Conservation (phyloP, 345 rosid genomes). For the Durio zibethinus region DNA sequence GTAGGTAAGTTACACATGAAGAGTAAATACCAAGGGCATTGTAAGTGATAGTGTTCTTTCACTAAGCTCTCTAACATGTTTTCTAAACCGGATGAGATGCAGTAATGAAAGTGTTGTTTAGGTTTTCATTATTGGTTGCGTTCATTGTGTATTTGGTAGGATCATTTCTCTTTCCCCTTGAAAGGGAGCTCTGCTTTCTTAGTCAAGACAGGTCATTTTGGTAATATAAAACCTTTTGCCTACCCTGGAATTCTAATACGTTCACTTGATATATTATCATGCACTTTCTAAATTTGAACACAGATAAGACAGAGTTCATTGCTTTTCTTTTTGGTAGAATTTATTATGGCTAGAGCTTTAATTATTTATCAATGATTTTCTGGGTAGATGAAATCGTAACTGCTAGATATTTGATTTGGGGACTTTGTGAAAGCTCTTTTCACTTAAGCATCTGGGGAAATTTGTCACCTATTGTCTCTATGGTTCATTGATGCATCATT, state of each 20-base stretch:
- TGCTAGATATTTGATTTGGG: background rate
- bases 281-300: background rate
- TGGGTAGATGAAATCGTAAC: background rate
- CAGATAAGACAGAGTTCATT: background rate
- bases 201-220: background rate
- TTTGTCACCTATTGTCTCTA: background rate
- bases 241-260: background rate
- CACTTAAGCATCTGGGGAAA: background rate
- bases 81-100: background rate
- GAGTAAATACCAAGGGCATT: background rate
- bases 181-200: constrained; percentile 1
- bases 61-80: constrained; percentile 4
- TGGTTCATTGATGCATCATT: background rate
- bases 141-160: background rate
- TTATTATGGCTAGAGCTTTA: background rate
- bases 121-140: background rate
- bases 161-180: background rate
- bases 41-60: background rate
- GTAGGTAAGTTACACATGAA: background rate
- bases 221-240: background rate
- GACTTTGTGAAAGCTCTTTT: constrained; percentile 1
- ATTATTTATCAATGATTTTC: background rate
- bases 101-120: background rate
- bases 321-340: background rate
- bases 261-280: background rate